Conservation (phyloP, 2,329 filamentous ascomycete species). For the Epicoccum nigrum region DNA sequence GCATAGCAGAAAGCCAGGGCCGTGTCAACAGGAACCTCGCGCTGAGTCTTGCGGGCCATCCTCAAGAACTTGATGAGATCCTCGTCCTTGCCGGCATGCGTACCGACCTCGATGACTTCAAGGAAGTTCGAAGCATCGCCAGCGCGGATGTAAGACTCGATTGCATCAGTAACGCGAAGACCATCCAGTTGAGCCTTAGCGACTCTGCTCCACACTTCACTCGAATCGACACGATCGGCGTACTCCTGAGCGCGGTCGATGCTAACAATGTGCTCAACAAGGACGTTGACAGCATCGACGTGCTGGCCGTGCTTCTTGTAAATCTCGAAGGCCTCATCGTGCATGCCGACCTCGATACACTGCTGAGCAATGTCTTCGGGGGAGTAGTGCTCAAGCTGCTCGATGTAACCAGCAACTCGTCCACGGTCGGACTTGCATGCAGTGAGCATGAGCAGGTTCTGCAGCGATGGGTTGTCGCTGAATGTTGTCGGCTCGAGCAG, state of each 20-base stretch:
- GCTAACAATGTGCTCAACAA: conserved; percentile 95
- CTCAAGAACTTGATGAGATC: conserved; percentile 95
- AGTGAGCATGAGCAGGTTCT: conserved; percentile 95
- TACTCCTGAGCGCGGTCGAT: conserved; percentile 97
- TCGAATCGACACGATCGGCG: conserved; percentile 89
- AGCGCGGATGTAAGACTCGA: conserved; percentile 97
- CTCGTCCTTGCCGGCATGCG: conserved; percentile 95
- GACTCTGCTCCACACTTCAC: conserved; percentile 89
- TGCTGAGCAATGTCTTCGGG: conserved; percentile 90
- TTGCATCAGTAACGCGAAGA: conserved; percentile 86
- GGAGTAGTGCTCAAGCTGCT: conserved; percentile 86
- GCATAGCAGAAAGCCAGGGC: conserved; percentile 93
- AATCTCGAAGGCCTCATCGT: conserved; percentile 97
- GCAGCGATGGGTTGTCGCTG: conserved; percentile 94
- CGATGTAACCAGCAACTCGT: conserved; percentile 94
- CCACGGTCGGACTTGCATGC: conserved; percentile 96
- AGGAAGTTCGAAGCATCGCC: conserved; percentile 89
- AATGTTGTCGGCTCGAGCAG: conserved; percentile 99
- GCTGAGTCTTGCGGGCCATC: conserved; percentile 96
- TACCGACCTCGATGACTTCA: conserved; percentile 96
- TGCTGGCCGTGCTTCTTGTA: conserved; percentile 98
- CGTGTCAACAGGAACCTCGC: conserved; percentile 92
- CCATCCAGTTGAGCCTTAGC: conserved; percentile 98
- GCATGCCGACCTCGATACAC: conserved; percentile 92
- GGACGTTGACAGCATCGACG: conserved; percentile 82